These are phyloP conservation scores for Cytospora piceae DNA, from an alignment of 2,329 filamentous ascomycete genomes.

Conservation along the genomic window DNA sequence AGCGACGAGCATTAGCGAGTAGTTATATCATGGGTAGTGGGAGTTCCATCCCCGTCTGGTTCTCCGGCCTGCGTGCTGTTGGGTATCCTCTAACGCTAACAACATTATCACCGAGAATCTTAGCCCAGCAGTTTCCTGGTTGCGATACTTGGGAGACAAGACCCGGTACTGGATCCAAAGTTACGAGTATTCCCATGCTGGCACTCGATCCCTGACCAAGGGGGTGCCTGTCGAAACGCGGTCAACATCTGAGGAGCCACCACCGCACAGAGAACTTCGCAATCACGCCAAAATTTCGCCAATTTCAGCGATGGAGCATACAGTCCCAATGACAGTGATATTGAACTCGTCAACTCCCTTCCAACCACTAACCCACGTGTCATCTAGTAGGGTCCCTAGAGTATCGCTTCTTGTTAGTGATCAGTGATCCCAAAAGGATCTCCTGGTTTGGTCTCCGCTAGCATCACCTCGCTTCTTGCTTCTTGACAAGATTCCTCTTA, in stretches of 20 bases:
- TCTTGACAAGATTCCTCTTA: too few relatives aligned
- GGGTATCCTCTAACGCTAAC: conserved; percentile 40
- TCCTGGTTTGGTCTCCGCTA: too few relatives aligned
- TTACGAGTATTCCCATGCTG: conserved; percentile 28
- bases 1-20: conserved; percentile 30
- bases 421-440: too few relatives aligned
- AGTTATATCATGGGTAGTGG: conserved; percentile 37
- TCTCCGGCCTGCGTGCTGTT: conserved; percentile 31
- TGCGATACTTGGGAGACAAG: conserved; percentile 21
- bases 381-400: too few relatives aligned
- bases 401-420: too few relatives aligned
- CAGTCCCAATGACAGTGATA: conserved; percentile 15
- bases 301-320: conserved; percentile 38
- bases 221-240: too few relatives aligned
- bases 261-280: too few relatives aligned
- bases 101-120: conserved; percentile 36
- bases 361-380: too few relatives aligned
- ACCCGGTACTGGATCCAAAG: conserved; percentile 18
- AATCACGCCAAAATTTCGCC: conserved; percentile 44
- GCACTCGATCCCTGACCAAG: conserved; percentile 32
- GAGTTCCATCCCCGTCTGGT: conserved; percentile 39
- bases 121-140: conserved; percentile 37
- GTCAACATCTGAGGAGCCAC: too few relatives aligned
- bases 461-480: too few relatives aligned
- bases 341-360: neutral